Base-by-base conservation (phyloP, 331 rosid genomes). In the Prunus yedoensis region DNA sequence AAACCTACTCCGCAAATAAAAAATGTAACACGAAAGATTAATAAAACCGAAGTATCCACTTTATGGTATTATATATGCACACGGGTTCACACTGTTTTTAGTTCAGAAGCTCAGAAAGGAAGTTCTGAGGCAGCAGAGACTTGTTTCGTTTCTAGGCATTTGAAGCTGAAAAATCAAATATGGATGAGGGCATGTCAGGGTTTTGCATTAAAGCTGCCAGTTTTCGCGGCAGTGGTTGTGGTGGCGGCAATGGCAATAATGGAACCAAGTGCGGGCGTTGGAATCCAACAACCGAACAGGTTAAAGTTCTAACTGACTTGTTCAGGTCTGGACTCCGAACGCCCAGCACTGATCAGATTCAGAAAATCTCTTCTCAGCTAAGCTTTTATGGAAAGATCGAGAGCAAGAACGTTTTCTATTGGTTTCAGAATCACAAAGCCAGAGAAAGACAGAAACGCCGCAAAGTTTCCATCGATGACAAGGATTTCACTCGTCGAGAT, bases 361-460 rank as follows among this genome's bases (percentile, higher is more conserved):
- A 92, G 77, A 92, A 88, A 66, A 95, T 95, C 76, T 95, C 99
- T 0, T 73, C 82, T 62, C 98, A 95, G 78, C 88, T 95, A 0
- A 92, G 98, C 92, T 91, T 90, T 80, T 92, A 95, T 78, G 99
- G 99, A 3, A 92, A 95, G 90, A 92, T 95, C 18, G 98, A 95
- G 88, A 95, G 98, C 91, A 95, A 92, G 90, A 95, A 95, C 62
- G 99, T 95, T 0, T 95, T 95, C 56, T 95, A 95, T 82, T 95
- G 99, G 99, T 95, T 95, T 78, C 99, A 95, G 84, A 95, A 95
- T 75, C 99, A 95, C 80, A 95, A 92, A 73, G 99, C 98, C 28
- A 86, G 99, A 56, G 99, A 95, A 71, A 83, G 97, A 68, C 99
- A 95, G 65, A 95, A 95, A 71, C 98, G 98, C 46, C 92, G 96